Evolutionary conservation across 1,284 basidiomycete species (phyloP).

Genomic region (Omphalotus olearius): DNA sequence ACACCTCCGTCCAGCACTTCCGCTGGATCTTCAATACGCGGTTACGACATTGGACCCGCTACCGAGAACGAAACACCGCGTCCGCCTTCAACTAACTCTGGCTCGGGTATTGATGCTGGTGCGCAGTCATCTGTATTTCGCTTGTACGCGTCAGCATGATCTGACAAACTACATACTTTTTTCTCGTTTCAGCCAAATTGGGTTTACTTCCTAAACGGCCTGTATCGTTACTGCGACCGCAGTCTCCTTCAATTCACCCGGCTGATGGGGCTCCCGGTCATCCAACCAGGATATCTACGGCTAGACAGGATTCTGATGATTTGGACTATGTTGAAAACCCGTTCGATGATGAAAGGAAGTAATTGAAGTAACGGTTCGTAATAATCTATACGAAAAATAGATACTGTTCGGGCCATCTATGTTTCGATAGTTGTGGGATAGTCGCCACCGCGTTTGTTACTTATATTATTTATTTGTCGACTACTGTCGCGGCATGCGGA

Average conservation of each 20-base stretch:
- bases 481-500: too few relatives aligned
- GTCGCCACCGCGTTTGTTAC: too few relatives aligned
- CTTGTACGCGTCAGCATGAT: not conserved
- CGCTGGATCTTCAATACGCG: not conserved
- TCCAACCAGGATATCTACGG: constrained; percentile 15
- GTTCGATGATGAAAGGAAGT: constrained; percentile 46
- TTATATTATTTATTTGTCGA: not conserved
- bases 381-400: too few relatives aligned
- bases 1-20: not conserved
- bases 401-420: too few relatives aligned
- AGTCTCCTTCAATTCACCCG: constrained; percentile 21
- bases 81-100: constrained; percentile 11
- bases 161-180: not conserved
- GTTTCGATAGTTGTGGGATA: too few relatives aligned
- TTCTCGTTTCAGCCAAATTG: constrained; percentile 42
- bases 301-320: constrained; percentile 7
- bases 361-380: not conserved
- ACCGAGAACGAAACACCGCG: constrained; percentile 2
- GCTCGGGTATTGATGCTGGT: constrained; percentile 26
- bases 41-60: constrained; percentile 5
- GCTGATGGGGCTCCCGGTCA: constrained; percentile 9
- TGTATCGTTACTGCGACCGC: constrained; percentile 55
- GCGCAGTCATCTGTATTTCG: constrained; percentile 1
- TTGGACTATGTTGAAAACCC: constrained; percentile 52
- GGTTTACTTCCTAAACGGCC: constrained; percentile 74